Conservation (phyloP, 371 early-diverging fungal species). For the Mitosporidium daphniae region DNA sequence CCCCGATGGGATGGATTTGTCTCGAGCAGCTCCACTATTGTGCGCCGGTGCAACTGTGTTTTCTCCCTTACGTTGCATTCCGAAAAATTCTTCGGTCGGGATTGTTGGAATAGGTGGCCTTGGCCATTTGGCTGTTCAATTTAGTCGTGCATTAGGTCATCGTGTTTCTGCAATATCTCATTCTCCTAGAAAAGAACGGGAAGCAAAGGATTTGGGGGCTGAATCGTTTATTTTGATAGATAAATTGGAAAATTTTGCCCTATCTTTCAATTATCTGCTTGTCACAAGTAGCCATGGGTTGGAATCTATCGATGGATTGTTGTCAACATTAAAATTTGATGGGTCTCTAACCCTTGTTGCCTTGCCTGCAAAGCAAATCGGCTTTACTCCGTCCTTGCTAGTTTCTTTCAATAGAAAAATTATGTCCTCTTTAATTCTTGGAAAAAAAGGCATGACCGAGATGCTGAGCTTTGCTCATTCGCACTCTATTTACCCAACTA, state of each 20-base stretch:
- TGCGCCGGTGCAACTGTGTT: constrained; percentile 31
- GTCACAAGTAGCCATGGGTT: constrained; percentile 1
- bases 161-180: constrained; percentile 24
- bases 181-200: constrained; percentile 18
- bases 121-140: constrained; percentile 25
- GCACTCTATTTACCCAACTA: constrained; percentile 19
- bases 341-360: too few relatives aligned
- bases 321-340: too few relatives aligned
- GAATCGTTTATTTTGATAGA: too few relatives aligned
- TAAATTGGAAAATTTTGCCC: too few relatives aligned
- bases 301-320: constrained; percentile 1
- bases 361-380: too few relatives aligned
- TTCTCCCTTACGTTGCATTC: constrained; percentile 14
- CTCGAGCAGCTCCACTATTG: constrained; percentile 13
- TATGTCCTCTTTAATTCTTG: too few relatives aligned
- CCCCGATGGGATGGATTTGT: constrained; percentile 14
- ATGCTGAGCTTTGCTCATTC: constrained; percentile 27
- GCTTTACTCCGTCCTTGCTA: too few relatives aligned
- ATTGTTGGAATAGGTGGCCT: constrained; percentile 26
- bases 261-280: background rate
- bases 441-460: constrained; percentile 12
- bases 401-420: too few relatives aligned
- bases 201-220: too few relatives aligned
- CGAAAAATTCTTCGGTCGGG: constrained; percentile 16
- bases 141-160: constrained; percentile 19